These are phyloP conservation scores for Vanderwaltozyma yarrowii DNA, from an alignment of 805 yeast genomes.

Conservation along the genomic window DNA sequence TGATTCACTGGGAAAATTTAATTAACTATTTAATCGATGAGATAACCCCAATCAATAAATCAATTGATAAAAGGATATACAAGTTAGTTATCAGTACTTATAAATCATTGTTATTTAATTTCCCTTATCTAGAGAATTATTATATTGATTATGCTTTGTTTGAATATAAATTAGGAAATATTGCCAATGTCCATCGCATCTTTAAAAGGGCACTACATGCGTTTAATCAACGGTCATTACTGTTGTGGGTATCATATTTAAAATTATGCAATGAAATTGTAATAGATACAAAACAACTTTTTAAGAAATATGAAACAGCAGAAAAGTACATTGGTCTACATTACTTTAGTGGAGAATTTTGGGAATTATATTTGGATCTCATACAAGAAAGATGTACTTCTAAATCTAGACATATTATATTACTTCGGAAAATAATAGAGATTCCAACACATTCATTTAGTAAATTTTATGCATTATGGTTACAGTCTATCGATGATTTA, in stretches of 20 bases:
- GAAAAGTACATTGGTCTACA: conserved; percentile 26
- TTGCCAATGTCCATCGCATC: conserved; percentile 17
- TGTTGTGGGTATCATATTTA: conserved; percentile 26
- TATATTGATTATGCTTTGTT: conserved; percentile 27
- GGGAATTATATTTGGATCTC: conserved; percentile 27
- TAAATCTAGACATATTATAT: conserved; percentile 15
- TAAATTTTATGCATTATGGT: conserved; percentile 25
- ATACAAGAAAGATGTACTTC: conserved; percentile 14
- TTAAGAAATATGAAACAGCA: conserved; percentile 24
- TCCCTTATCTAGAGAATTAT: conserved; percentile 28
- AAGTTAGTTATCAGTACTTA: conserved; percentile 19
- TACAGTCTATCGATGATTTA: conserved; percentile 20
- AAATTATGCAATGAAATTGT: conserved; percentile 23
- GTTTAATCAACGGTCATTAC: conserved; percentile 23
- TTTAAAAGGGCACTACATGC: conserved; percentile 16
- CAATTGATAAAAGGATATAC: conserved; percentile 11
- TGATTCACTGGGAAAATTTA: conserved; percentile 25
- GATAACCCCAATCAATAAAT: conserved; percentile 22
- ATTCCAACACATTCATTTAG: conserved; percentile 25
- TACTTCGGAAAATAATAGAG: conserved; percentile 24
- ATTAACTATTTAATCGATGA: conserved; percentile 16
- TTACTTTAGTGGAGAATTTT: conserved; percentile 27
- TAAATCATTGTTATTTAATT: conserved; percentile 20
- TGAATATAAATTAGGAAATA: conserved; percentile 25
- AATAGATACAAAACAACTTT: conserved; percentile 14